A percentile compares a stretch with the other conserved stretches of the same genome.
phyloP scores from a whole-genome alignment of 768 basidiomycete species.

The Daedaleopsis nitida region DNA sequence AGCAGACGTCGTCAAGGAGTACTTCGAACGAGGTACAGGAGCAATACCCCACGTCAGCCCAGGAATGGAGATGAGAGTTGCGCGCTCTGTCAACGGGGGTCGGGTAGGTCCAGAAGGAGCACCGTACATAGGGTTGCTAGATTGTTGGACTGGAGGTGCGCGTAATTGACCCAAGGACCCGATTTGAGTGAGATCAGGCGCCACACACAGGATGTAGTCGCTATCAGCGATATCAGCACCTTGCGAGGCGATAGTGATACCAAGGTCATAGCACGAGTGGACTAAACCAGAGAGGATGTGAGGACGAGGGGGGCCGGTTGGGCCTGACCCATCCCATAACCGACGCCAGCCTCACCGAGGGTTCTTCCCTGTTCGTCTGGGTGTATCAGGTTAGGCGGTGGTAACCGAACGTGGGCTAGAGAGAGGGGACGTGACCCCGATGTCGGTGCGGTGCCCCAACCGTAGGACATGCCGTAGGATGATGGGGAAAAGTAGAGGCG shows the following conservation, averaged over 20 bases:
- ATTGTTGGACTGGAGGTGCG: constrained; percentile 42
- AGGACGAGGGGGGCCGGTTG: constrained; percentile 50
- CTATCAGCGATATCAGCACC: constrained; percentile 72
- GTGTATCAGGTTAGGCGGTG: constrained; percentile 74
- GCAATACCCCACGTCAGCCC: constrained; percentile 88
- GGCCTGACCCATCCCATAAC: constrained; percentile 51
- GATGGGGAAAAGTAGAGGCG: constrained; percentile 79
- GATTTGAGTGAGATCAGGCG: constrained; percentile 75
- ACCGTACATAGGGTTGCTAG: constrained; percentile 42
- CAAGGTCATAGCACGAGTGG: constrained; percentile 65
- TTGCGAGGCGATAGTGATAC: constrained; percentile 71
- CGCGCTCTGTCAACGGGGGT: constrained; percentile 75
- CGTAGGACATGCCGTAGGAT: constrained; percentile 42
- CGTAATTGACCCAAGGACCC: constrained; percentile 70
- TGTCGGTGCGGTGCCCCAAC: constrained; percentile 35
- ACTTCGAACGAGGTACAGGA: constrained; percentile 42
- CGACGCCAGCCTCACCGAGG: constrained; percentile 45
- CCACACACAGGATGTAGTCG: constrained; percentile 73
- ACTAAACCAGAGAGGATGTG: constrained; percentile 63
- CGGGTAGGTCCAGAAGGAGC: constrained; percentile 41
- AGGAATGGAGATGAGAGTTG: constrained; percentile 73
- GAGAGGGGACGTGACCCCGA: constrained; percentile 56
- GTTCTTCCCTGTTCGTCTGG: constrained; percentile 67
- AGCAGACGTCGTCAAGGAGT: constrained; percentile 31
- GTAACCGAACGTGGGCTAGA: constrained; percentile 77